phyloP scores from a whole-genome alignment of 805 yeast genomes.

The Hanseniaspora meyeri region DNA sequence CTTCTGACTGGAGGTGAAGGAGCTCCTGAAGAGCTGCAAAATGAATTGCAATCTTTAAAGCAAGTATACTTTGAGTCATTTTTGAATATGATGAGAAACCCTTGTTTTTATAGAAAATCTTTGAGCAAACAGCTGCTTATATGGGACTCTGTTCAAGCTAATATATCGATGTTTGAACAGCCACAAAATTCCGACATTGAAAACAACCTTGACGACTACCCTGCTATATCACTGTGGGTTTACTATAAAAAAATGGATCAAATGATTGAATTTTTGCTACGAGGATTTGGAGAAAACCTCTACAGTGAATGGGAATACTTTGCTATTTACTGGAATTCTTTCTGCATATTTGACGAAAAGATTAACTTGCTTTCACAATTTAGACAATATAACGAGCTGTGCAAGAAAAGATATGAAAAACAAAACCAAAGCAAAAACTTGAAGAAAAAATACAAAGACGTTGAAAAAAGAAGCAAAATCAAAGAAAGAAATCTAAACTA shows the following conservation, averaged over 20 bases:
- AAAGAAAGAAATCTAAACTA: constrained; percentile 26
- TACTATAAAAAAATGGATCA: constrained; percentile 51
- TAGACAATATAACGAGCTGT: constrained; percentile 20
- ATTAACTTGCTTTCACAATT: constrained; percentile 31
- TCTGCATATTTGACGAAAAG: constrained; percentile 41
- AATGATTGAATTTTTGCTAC: constrained; percentile 61
- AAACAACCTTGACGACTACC: constrained; percentile 6
- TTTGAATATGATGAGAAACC: constrained; percentile 45
- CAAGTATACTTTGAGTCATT: constrained; percentile 34
- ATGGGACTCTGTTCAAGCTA: constrained; percentile 77
- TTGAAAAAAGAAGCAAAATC: constrained; percentile 34
- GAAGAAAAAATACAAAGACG: constrained; percentile 40
- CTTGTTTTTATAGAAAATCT: constrained; percentile 73
- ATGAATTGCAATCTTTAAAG: constrained; percentile 33
- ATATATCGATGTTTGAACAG: constrained; percentile 52
- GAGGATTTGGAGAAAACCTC: constrained; percentile 64
- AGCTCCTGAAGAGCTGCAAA: constrained; percentile 20
- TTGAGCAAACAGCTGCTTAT: constrained; percentile 40
- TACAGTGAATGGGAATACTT: constrained; percentile 60
- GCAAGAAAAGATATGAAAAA: constrained; percentile 25
- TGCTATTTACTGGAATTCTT: constrained; percentile 56
- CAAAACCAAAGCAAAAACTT: constrained; percentile 30
- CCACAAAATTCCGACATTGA: neutral
- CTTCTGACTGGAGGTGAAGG: neutral
- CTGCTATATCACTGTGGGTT: constrained; percentile 37